Conservation (phyloP, 2,329 filamentous ascomycete genomes). For the Fusarium nelsonii region DNA sequence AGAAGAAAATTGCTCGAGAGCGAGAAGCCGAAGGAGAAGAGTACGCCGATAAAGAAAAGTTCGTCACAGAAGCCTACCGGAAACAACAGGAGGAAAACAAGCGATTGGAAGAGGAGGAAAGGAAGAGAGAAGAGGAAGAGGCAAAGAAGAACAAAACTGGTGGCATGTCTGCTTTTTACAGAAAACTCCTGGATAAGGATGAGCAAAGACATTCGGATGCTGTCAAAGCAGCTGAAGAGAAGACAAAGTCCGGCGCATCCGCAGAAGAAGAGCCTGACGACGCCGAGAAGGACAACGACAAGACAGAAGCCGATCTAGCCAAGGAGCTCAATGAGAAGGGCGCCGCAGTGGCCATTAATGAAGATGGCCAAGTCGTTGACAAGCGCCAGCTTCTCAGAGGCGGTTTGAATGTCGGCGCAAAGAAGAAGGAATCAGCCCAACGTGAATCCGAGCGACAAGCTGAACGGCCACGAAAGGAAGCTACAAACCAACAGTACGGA, state of each 20-base stretch:
- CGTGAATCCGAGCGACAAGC: slow-evolving; percentile 41
- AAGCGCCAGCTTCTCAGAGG: slow-evolving; percentile 83
- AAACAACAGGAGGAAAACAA: slow-evolving; percentile 82
- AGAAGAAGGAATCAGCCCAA: slow-evolving; percentile 64
- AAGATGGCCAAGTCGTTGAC: slow-evolving; percentile 86
- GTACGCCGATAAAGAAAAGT: slow-evolving; percentile 85
- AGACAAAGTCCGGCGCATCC: slow-evolving; percentile 56
- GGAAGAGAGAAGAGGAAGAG: slow-evolving; percentile 72
- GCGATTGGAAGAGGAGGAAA: slow-evolving; percentile 78
- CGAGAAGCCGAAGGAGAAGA: slow-evolving; percentile 84
- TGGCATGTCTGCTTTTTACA: slow-evolving; percentile 86
- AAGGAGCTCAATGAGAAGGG: slow-evolving; percentile 73
- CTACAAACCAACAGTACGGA: slow-evolving; percentile 58
- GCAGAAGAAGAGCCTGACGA: slow-evolving; percentile 54
- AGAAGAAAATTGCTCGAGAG: slow-evolving; percentile 83
- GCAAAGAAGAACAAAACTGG: slow-evolving; percentile 70
- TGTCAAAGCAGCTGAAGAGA: slow-evolving; percentile 74
- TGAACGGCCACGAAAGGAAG: slow-evolving; percentile 52
- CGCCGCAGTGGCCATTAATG: slow-evolving; percentile 76
- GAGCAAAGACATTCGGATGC: slow-evolving; percentile 78
- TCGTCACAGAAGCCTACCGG: slow-evolving; percentile 87
- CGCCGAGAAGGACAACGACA: slow-evolving; percentile 68
- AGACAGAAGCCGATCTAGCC: slow-evolving; percentile 73
- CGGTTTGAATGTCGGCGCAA: slow-evolving; percentile 78
- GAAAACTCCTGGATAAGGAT: slow-evolving; percentile 76